Conservation (phyloP, 225 moss, liverwort and hornwort species). For the Neckera pumila region DNA sequence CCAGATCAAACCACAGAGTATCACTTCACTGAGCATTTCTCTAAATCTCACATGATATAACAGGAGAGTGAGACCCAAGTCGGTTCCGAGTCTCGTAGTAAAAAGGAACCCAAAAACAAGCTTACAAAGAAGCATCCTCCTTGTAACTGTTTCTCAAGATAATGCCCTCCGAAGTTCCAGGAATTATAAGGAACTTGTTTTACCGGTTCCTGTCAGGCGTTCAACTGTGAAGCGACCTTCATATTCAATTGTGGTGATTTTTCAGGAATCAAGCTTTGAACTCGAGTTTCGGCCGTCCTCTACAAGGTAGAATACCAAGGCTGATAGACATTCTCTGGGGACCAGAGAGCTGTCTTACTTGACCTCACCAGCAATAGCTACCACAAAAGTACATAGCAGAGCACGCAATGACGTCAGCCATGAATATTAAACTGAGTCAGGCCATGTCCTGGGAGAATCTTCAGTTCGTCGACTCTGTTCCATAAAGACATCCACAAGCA, state of each 20-base stretch:
- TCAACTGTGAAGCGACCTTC: not conserved
- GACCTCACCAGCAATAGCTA: not conserved
- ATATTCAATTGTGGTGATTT: not conserved
- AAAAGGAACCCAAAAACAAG: not conserved
- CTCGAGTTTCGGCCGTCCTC: not conserved
- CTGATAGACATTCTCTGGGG: not conserved
- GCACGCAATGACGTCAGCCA: not conserved
- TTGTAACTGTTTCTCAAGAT: not conserved
- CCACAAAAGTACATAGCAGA: not conserved
- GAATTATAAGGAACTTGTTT: not conserved
- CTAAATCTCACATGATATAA: not conserved
- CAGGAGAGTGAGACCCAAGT: not conserved
- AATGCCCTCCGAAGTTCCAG: not conserved
- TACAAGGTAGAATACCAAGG: not conserved
- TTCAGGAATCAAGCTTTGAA: not conserved
- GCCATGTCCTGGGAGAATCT: not conserved
- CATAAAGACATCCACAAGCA: not conserved
- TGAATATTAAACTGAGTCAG: not conserved
- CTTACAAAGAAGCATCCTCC: not conserved
- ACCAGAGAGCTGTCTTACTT: not conserved
- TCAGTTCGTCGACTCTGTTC: not conserved
- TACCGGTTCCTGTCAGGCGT: not conserved
- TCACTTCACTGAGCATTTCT: not conserved
- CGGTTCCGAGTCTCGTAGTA: not conserved
- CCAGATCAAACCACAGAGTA: not conserved